Conservation (phyloP, 1,284 basidiomycete genomes). For the Marasmius oreades region DNA sequence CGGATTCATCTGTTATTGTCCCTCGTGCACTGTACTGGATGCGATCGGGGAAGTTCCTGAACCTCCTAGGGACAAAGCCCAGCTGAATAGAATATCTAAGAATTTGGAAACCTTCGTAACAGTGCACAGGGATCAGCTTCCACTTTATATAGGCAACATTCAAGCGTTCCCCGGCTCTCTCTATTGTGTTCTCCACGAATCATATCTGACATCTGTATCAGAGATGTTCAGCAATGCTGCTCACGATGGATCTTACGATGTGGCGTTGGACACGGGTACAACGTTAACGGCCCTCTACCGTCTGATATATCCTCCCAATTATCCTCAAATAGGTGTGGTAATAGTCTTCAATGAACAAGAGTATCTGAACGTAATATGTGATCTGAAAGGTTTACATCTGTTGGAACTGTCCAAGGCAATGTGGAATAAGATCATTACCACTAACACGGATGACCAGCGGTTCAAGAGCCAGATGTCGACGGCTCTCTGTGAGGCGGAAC, state of each 20-base stretch:
- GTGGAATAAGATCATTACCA: conserved; percentile 55
- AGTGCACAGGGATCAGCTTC: conserved; percentile 14
- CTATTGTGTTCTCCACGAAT: conserved; percentile 46
- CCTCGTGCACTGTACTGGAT: conserved; percentile 45
- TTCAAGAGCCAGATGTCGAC: conserved; percentile 10
- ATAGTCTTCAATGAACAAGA: too few relatives aligned
- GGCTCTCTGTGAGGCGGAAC: conserved; percentile 1
- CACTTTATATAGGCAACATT: conserved; percentile 18
- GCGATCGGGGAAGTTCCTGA: conserved; percentile 31
- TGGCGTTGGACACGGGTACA: conserved; percentile 51
- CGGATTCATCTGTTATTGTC: conserved; percentile 63
- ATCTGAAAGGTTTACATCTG: conserved; percentile 59
- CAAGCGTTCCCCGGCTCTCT: conserved; percentile 37
- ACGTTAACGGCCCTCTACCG: conserved; percentile 62
- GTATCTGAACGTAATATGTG: too few relatives aligned
- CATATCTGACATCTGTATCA: conserved; percentile 55
- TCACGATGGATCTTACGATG: conserved; percentile 54
- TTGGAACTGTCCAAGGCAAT: conserved; percentile 69
- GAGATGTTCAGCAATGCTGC: conserved; percentile 61
- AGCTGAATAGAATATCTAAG: conserved; percentile 29
- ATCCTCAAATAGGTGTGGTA: conserved; percentile 69
- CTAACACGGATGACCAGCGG: neutral
- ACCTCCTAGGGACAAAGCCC: conserved; percentile 29
- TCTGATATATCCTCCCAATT: conserved; percentile 65
- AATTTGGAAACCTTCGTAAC: conserved; percentile 38